These are phyloP conservation scores for Botryotinia globosa DNA, from an alignment of 2,329 filamentous ascomycete genomes.

Conservation along the genomic window DNA sequence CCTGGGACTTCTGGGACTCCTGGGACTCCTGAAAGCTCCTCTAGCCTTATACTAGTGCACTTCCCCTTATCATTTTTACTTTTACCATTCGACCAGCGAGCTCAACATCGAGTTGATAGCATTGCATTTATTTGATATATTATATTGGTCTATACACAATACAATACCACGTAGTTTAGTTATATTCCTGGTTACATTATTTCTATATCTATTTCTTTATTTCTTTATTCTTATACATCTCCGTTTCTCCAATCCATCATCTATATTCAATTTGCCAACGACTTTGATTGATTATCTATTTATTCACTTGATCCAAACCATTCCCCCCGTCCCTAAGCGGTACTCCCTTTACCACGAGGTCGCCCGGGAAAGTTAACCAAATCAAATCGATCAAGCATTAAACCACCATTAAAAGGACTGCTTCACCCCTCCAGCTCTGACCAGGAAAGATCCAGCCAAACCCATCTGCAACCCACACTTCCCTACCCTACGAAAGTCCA, in stretches of 20 bases:
- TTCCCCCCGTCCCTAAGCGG: background rate
- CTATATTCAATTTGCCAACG: background rate
- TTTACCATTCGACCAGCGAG: background rate
- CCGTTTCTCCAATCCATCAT: background rate
- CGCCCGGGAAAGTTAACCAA: background rate
- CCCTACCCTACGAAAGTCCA: slow-evolving; percentile 29
- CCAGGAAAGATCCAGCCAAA: background rate
- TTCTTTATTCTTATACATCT: background rate
- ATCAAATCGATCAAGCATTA: background rate
- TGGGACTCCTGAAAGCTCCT: background rate
- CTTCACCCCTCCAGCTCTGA: slow-evolving; percentile 22
- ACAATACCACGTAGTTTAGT: background rate
- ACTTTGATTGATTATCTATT: background rate
- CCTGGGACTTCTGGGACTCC: background rate
- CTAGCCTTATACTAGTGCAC: slow-evolving; percentile 5
- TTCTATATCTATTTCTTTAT: background rate
- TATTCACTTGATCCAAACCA: background rate
- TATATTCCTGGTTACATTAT: background rate
- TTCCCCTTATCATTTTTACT: background rate
- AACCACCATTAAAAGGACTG: background rate
- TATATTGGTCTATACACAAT: background rate
- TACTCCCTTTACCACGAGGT: background rate
- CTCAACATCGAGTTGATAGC: background rate
- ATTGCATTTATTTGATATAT: background rate
- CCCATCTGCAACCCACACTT: slow-evolving; percentile 23